A percentile compares a stretch with the other conserved stretches of the same genome.
phyloP scores from a whole-genome alignment of 2,329 filamentous ascomycete species.

The Trichoderma sp. region DNA sequence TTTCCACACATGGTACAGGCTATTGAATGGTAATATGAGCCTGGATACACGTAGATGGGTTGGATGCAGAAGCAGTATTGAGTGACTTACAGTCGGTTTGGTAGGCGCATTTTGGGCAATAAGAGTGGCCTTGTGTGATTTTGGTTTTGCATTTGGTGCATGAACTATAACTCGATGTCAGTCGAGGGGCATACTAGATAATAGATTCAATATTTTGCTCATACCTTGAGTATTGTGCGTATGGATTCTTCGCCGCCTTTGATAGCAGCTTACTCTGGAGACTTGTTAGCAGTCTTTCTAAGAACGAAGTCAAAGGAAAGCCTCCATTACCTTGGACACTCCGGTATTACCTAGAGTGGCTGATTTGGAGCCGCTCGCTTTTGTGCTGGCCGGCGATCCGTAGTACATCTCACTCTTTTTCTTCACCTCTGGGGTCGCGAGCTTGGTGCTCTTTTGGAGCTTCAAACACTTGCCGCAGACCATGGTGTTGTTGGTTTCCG shows the following conservation, averaged over 20 bases:
- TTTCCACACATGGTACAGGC: conserved; percentile 67
- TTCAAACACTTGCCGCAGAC: conserved; percentile 67
- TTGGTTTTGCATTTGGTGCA: conserved; percentile 65
- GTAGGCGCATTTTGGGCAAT: conserved; percentile 64
- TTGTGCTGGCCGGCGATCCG: conserved; percentile 53
- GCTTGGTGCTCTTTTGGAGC: conserved; percentile 56
- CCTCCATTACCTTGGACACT: conserved; percentile 55
- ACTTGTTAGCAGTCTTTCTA: not conserved
- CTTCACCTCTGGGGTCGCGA: conserved; percentile 66
- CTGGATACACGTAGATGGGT: not conserved
- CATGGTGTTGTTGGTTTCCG: conserved; percentile 42
- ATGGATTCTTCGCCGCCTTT: conserved; percentile 66
- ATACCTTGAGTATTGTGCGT: conserved; percentile 57
- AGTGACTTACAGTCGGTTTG: conserved; percentile 55
- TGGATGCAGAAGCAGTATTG: not conserved
- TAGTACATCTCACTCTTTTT: conserved; percentile 68
- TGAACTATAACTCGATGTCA: conserved; percentile 40
- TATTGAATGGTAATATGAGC: conserved; percentile 33
- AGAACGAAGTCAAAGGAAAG: not conserved
- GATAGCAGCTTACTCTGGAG: conserved; percentile 63
- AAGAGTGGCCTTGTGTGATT: conserved; percentile 60
- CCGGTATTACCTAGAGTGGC: conserved; percentile 59
- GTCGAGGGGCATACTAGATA: not conserved
- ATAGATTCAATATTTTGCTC: not conserved
- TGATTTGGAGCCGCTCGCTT: conserved; percentile 44